Conservation (phyloP, 148 eudicot genomes). For the Camellia japonica region DNA sequence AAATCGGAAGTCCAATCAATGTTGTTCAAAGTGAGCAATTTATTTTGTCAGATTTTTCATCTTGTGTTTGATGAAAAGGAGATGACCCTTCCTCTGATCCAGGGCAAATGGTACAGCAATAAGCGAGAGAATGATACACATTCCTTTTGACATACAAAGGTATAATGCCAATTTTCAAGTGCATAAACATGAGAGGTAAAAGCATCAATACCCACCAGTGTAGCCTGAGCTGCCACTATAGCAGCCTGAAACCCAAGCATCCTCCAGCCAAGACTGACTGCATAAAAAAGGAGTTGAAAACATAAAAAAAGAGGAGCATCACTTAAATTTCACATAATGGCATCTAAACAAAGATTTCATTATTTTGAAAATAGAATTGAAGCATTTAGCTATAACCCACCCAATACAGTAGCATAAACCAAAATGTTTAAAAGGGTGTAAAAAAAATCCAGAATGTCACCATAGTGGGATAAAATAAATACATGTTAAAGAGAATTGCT, state of each 20-base stretch:
- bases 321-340: too few relatives aligned
- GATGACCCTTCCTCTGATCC: neutral
- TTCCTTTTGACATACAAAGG: neutral
- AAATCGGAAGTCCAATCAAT: neutral
- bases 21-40: neutral
- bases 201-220: conserved; percentile 52
- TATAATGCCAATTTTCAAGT: neutral
- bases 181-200: neutral
- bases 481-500: neutral
- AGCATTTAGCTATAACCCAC: neutral
- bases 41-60: neutral
- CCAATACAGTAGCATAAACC: neutral
- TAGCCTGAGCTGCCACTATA: conserved; percentile 56
- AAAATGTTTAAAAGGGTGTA: neutral
- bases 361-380: neutral
- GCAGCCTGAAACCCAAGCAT: conserved; percentile 51
- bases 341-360: neutral
- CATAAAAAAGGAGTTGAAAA: conserved; percentile 1
- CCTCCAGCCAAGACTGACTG: conserved; percentile 70
- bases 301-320: neutral
- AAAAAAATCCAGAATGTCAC: neutral
- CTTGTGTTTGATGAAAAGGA: neutral
- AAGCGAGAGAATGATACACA: neutral
- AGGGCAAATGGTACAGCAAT: neutral
- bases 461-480: neutral